Evolutionary conservation across 371 early-diverging fungal genomes (phyloP).

Genomic region (Mortierella sp.): DNA sequence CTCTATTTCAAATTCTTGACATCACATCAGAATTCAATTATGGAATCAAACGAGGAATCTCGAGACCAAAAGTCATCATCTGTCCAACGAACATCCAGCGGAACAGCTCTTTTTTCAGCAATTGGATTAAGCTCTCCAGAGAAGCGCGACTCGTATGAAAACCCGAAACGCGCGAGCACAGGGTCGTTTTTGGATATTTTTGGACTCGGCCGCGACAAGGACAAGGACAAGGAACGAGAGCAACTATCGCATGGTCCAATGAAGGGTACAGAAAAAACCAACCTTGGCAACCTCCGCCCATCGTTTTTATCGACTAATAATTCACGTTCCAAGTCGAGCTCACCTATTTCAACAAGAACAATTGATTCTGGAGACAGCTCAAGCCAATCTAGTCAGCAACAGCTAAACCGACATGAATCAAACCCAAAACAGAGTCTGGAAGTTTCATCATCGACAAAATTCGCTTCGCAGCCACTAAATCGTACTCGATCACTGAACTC

Average conservation of each 20-base stretch:
- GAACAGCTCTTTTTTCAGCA: constrained; percentile 35
- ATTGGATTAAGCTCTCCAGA: constrained; percentile 25
- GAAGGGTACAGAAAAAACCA: constrained; percentile 30
- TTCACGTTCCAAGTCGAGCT: constrained; percentile 29
- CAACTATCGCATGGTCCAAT: not conserved
- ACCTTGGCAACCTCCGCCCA: constrained; percentile 20
- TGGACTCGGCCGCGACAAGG: constrained; percentile 52
- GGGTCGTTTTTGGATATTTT: constrained; percentile 55
- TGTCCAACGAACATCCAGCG: constrained; percentile 13
- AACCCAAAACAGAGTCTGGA: constrained; percentile 25
- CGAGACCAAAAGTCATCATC: not conserved
- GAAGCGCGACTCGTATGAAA: constrained; percentile 13
- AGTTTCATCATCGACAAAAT: constrained; percentile 5
- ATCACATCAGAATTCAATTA: constrained; percentile 30
- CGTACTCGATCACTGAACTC: constrained; percentile 48
- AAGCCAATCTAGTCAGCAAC: not conserved
- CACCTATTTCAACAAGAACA: constrained; percentile 24
- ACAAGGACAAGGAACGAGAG: constrained; percentile 43
- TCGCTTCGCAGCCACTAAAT: not conserved
- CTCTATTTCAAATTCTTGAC: constrained; percentile 73
- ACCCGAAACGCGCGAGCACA: constrained; percentile 40
- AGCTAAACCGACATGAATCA: not conserved
- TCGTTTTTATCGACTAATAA: constrained; percentile 21
- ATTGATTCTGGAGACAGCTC: constrained; percentile 16
- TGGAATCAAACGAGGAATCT: constrained; percentile 8